phyloP scores from a whole-genome alignment of 2,329 filamentous ascomycete genomes.

The Colletotrichum plurivorum region DNA sequence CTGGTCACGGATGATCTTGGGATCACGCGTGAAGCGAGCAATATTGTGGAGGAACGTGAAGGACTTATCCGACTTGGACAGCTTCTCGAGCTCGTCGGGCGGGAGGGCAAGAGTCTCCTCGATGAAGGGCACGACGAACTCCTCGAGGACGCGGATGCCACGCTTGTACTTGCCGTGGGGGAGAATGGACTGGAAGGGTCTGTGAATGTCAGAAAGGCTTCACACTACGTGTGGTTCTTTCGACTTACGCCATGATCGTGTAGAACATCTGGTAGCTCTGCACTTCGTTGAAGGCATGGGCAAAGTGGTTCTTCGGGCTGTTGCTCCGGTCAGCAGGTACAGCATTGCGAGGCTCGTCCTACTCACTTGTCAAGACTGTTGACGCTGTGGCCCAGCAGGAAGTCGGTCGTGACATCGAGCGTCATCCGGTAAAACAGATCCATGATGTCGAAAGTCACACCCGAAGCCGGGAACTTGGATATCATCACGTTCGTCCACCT shows the following conservation, averaged over 20 bases:
- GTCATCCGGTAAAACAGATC: constrained; percentile 76
- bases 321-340: constrained; percentile 37
- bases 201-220: constrained; percentile 46
- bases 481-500: constrained; percentile 71
- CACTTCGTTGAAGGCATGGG: constrained; percentile 78
- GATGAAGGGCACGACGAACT: constrained; percentile 80
- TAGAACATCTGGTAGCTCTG: constrained; percentile 77
- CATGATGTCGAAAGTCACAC: constrained; percentile 71
- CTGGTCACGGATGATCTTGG: constrained; percentile 79
- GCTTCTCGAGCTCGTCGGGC: constrained; percentile 76
- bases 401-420: constrained; percentile 77
- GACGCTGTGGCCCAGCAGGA: constrained; percentile 74
- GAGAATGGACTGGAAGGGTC: constrained; percentile 71
- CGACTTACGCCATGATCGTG: constrained; percentile 60
- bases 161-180: constrained; percentile 72
- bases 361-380: constrained; percentile 59
- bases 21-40: constrained; percentile 75
- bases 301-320: constrained; percentile 72
- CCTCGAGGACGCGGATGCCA: constrained; percentile 76
- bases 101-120: constrained; percentile 74
- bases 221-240: background rate
- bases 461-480: constrained; percentile 67
- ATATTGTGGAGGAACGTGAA: constrained; percentile 87
- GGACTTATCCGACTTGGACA: constrained; percentile 74
- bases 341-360: background rate